These are phyloP conservation scores for Clarireedia homoeocarpa DNA, from an alignment of 2,329 filamentous ascomycete species.

Conservation along the genomic window DNA sequence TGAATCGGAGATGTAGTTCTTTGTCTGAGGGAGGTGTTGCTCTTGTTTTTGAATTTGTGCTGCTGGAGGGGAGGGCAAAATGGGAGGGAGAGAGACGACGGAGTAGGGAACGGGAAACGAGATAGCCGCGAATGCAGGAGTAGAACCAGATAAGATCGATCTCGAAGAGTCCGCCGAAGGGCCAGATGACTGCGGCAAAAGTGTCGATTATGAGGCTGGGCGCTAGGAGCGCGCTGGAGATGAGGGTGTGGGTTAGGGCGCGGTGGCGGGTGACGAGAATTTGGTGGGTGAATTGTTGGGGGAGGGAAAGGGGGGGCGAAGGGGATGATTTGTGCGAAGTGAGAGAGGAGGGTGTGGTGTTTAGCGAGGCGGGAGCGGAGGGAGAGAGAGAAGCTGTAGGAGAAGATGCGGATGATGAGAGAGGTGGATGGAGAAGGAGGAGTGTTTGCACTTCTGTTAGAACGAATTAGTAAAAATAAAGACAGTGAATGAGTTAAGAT, in stretches of 20 bases:
- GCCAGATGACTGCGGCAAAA: slow-evolving; percentile 24
- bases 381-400: no score
- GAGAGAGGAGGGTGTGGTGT: neutral
- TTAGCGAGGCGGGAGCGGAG: neutral
- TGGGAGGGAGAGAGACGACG: neutral
- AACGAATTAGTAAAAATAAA: no score
- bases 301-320: neutral
- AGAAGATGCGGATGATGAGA: no score
- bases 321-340: neutral
- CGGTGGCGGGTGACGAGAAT: neutral
- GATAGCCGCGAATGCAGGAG: slow-evolving; percentile 19
- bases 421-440: neutral
- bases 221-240: neutral
- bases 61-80: neutral
- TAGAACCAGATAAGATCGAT: slow-evolving; percentile 29
- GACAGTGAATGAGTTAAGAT: no score
- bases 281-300: neutral
- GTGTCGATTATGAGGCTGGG: slow-evolving; percentile 14
- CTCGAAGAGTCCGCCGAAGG: slow-evolving; percentile 28
- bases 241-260: neutral
- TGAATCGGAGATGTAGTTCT: neutral
- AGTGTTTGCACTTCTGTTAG: neutral
- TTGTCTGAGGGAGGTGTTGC: neutral
- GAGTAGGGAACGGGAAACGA: neutral
- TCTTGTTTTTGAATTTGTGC: no score